Evolutionary conservation across 352 stramenopile genomes (phyloP), one percentile per base, ranked within the genome.

Genomic region (Detonula confervacea): DNA sequence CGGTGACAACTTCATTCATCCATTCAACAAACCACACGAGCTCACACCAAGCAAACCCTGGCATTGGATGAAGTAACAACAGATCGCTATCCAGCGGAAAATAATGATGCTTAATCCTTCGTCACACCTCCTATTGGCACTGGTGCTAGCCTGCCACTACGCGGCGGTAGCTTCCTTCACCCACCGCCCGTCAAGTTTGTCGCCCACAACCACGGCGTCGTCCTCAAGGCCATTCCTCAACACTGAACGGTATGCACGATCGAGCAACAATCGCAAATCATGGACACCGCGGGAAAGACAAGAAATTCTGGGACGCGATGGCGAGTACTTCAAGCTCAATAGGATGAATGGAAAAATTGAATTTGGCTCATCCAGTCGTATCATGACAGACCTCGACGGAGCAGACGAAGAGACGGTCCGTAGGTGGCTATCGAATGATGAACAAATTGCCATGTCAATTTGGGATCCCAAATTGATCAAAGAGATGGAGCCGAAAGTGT

Each of bases 321-420:
- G 86, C 22, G 81, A 87, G 64, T 83, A 90, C 65, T 93, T 91
- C 61, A 70, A 74, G 18, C 49, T 93, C 0, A 80, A 93, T 79
- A 63, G 80, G 27, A 73, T 83, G 24, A 44, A 37, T 14, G 82
- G 84, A 12, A 71, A 77, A 14, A 81, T 93, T 18, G 77, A 91
- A 82, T 92, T 93, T 70, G 88, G 88, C 25, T 85, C 86, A 7
- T 88, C 79, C 0, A 80, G 70, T 9, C 68, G 81, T 18, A 78
- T 93, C 20, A 57, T 75, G 20, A 93, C 88, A 14, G 47, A 61
- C 56, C 65, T 93, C 0, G 54, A 77, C 8, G 44, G 52, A 20
- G 66, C 73, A 0, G 83, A 89, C 65, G 61, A 39, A 12, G 25
- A 62, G 44, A 49, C 68, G 3, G 80, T 93, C 33, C 18, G 67